Conservation (phyloP, 108 stramenopile species). For the Chaetoceros muelleri region DNA sequence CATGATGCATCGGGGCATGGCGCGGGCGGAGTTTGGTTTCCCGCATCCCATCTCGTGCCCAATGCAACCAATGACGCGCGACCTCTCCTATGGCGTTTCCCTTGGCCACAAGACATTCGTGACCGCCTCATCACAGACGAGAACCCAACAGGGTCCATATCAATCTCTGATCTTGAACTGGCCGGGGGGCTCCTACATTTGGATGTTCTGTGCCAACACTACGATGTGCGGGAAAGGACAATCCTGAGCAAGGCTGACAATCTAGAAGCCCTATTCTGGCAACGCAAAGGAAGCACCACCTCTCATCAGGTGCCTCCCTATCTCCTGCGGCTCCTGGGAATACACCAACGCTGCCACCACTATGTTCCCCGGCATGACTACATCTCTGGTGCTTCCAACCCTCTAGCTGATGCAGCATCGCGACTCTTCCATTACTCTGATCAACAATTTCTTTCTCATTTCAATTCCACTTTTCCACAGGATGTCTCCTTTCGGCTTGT, state of each 20-base stretch:
- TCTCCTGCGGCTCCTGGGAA: too few relatives aligned
- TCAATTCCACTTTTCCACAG: conserved; percentile 10
- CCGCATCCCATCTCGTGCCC: conserved; percentile 1
- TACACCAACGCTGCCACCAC: conserved; percentile 10
- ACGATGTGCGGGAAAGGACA: too few relatives aligned
- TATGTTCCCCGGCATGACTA: conserved; percentile 3
- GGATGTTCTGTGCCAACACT: too few relatives aligned
- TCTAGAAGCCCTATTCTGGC: conserved; percentile 22
- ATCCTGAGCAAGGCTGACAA: conserved; percentile 19
- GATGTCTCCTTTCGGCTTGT: too few relatives aligned
- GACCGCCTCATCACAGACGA: conserved; percentile 4
- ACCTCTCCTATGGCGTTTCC: conserved; percentile 28
- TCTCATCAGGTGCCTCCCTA: conserved; percentile 25
- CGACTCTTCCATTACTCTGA: conserved; percentile 1
- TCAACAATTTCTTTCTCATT: neutral
- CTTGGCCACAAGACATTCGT: conserved; percentile 17
- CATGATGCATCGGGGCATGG: conserved; percentile 31
- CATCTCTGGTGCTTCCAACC: neutral
- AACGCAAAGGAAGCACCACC: too few relatives aligned
- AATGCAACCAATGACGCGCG: neutral
- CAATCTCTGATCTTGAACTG: too few relatives aligned
- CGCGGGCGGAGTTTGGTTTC: conserved; percentile 29
- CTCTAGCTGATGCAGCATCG: neutral
- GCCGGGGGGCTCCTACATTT: too few relatives aligned
- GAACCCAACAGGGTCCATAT: conserved; percentile 19